A percentile compares a stretch with the other conserved stretches of the same genome.
phyloP scores from a whole-genome alignment of 352 stramenopile species.

The Phytophthora tubulina region DNA sequence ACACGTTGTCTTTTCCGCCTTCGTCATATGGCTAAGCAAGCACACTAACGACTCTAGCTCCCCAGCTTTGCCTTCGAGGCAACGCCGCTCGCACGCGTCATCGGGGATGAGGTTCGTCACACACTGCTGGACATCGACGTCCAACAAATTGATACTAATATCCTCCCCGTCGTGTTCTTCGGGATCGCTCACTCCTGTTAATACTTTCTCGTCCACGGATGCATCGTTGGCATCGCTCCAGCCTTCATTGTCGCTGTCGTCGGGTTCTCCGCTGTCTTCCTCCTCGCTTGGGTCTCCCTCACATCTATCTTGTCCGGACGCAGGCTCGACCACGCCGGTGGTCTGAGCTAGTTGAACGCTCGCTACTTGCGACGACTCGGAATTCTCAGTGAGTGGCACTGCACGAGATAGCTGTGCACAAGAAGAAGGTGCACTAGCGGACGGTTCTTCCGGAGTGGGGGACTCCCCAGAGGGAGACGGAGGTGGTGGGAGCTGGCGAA shows the following conservation, averaged over 20 bases:
- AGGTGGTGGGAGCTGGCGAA: not conserved
- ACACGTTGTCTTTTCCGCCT: slow-evolving; percentile 9
- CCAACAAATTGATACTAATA: slow-evolving; percentile 4
- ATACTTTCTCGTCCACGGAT: not conserved
- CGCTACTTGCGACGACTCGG: no score
- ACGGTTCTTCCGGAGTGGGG: not conserved
- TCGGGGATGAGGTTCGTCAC: not conserved
- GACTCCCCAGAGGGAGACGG: not conserved
- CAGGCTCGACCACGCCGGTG: not conserved
- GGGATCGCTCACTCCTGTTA: slow-evolving; percentile 4
- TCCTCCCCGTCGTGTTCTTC: not conserved
- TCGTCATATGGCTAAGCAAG: slow-evolving; percentile 2
- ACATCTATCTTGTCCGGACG: not conserved
- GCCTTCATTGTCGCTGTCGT: slow-evolving; percentile 5
- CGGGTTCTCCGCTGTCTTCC: not conserved
- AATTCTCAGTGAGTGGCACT: no score
- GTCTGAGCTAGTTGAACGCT: not conserved
- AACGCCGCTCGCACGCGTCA: not conserved
- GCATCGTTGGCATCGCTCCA: not conserved
- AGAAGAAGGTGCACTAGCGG: not conserved
- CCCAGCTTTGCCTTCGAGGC: not conserved
- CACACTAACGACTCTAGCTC: slow-evolving; percentile 12
- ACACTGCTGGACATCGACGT: not conserved
- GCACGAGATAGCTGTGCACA: not conserved
- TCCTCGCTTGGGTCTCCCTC: not conserved